Evolutionary conservation across 768 basidiomycete species (phyloP), one percentile per base, ranked within the genome.

Genomic region (Serendipita vermifera): DNA sequence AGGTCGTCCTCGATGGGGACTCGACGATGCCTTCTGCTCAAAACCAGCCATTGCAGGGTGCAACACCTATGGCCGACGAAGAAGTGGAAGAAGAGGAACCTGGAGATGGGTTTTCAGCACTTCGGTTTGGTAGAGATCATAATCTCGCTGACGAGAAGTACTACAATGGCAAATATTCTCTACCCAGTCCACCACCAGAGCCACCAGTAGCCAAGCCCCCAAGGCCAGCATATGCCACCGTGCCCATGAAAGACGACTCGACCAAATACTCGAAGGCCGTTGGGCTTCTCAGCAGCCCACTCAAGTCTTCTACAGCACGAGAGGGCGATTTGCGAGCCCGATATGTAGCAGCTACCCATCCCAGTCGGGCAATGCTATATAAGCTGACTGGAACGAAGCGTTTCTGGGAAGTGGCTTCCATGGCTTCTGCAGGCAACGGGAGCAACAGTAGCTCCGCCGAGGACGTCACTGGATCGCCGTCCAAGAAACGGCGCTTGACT

Each of bases 321-420:
- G 46, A 51, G 7, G 46, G 46, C 5, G 46, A 51, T 9, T n/a
- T 51, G 17, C 26, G 46, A 27, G 22, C 24, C 7, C 5, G 46
- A n/a, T 51, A 51, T n/a, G 7, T 51, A n/a, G 46, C 46, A 15
- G 46, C 46, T n/a, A 51, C 46, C 29, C 46, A 51, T 27, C 46
- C 46, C 22, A 51, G 27, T 7, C 20, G 27, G 22, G 46, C 46
- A 27, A 51, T 51, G 22, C 9, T 51, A 26, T 22, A 4, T n/a
- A 51, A 51, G 17, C 29, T 51, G 27, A 15, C 46, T 9, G 46
- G 46, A n/a, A 51, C 46, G 9, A 51, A 51, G 46, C 46, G 46
- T 5, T n/a, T 31, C 7, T 26, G 46, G 46, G 27, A 31, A 5
- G n/a, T 27, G 22, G 17, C 7, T 20, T 31, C 20, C 9, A 11